These are phyloP conservation scores for Phytophthora megakarya DNA, from an alignment of 352 stramenopile species.

Conservation along the genomic window DNA sequence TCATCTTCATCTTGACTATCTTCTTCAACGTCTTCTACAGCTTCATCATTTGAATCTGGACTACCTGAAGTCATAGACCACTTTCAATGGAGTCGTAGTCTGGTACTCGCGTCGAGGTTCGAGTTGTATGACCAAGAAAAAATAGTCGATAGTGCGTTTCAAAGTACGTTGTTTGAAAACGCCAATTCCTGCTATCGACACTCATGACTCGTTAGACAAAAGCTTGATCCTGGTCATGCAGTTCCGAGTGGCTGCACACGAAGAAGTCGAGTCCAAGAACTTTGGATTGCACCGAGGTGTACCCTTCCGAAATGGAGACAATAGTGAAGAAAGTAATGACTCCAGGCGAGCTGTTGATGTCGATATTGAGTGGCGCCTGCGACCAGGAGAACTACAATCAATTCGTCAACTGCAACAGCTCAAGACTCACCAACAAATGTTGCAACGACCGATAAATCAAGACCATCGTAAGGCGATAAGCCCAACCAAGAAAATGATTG, in stretches of 20 bases:
- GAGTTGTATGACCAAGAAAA: constrained; percentile 19
- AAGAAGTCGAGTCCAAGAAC: constrained; percentile 1
- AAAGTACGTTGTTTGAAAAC: constrained; percentile 18
- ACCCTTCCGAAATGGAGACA: constrained; percentile 1
- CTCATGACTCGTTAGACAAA: constrained; percentile 22
- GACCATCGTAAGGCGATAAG: constrained; percentile 2
- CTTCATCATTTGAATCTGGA: constrained; percentile 20
- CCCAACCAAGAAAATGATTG: constrained; percentile 11
- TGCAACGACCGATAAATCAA: constrained; percentile 18
- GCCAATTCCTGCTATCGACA: constrained; percentile 1
- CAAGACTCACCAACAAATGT: constrained; percentile 7
- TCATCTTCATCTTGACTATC: constrained; percentile 15
- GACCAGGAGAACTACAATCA: constrained; percentile 35
- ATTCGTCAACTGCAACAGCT: constrained; percentile 30
- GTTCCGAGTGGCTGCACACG: constrained; percentile 15
- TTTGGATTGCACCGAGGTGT: constrained; percentile 2
- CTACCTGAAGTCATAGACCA: constrained; percentile 7
- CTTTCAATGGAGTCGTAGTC: not conserved
- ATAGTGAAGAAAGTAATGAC: constrained; percentile 19
- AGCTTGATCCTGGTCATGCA: constrained; percentile 21
- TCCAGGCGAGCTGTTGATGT: not conserved
- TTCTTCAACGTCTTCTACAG: constrained; percentile 22
- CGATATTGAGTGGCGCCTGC: constrained; percentile 21
- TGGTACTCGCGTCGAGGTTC: not conserved
- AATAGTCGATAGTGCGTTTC: constrained; percentile 31